Conservation (phyloP, 1,284 basidiomycete genomes). For the Boletus semigastroideus region DNA sequence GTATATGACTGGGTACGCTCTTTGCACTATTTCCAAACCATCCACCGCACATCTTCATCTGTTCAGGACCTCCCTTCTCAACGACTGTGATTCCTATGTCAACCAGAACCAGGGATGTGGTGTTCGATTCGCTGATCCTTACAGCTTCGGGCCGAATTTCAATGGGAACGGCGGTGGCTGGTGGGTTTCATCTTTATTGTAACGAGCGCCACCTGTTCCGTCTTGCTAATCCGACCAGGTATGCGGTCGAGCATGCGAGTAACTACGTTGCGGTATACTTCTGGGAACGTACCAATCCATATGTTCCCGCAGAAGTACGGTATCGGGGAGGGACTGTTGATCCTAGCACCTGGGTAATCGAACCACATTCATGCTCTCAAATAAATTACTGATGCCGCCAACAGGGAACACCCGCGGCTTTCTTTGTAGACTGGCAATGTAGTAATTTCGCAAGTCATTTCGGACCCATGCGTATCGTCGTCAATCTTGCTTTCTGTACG, state of each 20-base stretch:
- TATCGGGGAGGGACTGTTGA: slow-evolving; percentile 15
- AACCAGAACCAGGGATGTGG: slow-evolving; percentile 66
- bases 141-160: slow-evolving; percentile 61
- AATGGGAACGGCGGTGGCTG: slow-evolving; percentile 65
- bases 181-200: slow-evolving; percentile 15
- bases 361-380: not conserved
- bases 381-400: not conserved
- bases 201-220: not conserved
- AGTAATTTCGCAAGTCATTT: slow-evolving; percentile 16
- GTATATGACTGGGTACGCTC: slow-evolving; percentile 48
- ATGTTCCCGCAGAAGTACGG: slow-evolving; percentile 17
- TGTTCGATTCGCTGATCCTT: slow-evolving; percentile 43
- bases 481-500: slow-evolving; percentile 28
- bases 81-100: slow-evolving; percentile 56
- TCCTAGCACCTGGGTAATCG: slow-evolving; percentile 25
- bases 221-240: slow-evolving; percentile 17
- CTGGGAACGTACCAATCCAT: slow-evolving; percentile 22
- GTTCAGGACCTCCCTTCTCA: slow-evolving; percentile 36
- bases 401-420: slow-evolving; percentile 25
- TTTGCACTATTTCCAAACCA: not conserved
- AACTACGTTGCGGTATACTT: slow-evolving; percentile 23
- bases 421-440: slow-evolving; percentile 19
- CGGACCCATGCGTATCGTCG: slow-evolving; percentile 23
- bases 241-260: slow-evolving; percentile 20
- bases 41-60: not conserved